Evolutionary conservation across 2,329 filamentous ascomycete species (phyloP).

Genomic region (Exophiala sideris): DNA sequence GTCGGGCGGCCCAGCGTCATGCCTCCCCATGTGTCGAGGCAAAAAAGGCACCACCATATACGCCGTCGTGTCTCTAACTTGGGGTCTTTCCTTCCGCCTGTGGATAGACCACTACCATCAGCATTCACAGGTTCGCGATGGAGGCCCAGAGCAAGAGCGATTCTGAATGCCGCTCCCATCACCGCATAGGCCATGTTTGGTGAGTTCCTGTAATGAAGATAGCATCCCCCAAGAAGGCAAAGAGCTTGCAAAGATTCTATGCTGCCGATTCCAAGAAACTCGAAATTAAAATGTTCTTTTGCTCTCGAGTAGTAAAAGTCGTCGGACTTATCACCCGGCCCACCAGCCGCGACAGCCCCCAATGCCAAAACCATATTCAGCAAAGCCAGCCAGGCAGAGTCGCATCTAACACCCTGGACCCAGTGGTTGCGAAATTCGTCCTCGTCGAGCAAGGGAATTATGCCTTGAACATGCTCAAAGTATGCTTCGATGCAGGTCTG

Average conservation of each 20-base stretch:
- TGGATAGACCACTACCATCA: not conserved
- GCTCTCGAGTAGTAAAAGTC: constrained; percentile 66
- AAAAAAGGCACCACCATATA: constrained; percentile 12
- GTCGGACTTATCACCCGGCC: constrained; percentile 58
- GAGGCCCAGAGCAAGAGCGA: constrained; percentile 38
- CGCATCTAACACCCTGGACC: constrained; percentile 59
- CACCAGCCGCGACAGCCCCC: constrained; percentile 62
- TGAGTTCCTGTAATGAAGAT: constrained; percentile 24
- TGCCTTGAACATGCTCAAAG: constrained; percentile 67
- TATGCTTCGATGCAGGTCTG: constrained; percentile 57
- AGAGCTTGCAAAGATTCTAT: constrained; percentile 24
- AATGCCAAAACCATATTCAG: constrained; percentile 74
- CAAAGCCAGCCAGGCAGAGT: constrained; percentile 67
- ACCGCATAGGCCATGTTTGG: constrained; percentile 25
- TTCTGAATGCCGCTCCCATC: constrained; percentile 36
- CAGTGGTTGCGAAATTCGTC: constrained; percentile 64
- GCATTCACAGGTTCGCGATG: constrained; percentile 24
- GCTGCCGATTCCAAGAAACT: constrained; percentile 20
- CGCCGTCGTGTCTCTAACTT: constrained; percentile 5
- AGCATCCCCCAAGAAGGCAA: constrained; percentile 20
- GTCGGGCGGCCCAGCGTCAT: constrained; percentile 5
- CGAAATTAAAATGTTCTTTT: constrained; percentile 2
- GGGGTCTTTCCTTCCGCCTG: not conserved
- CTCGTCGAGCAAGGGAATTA: constrained; percentile 71
- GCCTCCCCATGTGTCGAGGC: constrained; percentile 7